Evolutionary conservation across 2,329 filamentous ascomycete genomes (phyloP).

Genomic region (Byssochlamys sp.): DNA sequence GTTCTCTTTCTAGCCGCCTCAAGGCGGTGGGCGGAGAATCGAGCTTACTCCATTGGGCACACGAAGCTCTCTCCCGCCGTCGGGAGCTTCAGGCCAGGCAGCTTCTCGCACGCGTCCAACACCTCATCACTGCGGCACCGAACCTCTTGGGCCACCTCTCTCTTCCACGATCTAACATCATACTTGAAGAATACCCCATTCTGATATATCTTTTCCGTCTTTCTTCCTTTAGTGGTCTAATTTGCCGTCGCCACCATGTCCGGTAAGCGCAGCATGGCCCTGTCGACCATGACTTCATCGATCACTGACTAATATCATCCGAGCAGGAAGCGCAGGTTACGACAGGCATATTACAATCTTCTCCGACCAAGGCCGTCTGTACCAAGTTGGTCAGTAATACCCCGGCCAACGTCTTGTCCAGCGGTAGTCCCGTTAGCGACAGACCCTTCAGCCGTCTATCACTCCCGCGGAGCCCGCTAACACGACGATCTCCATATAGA

Average conservation of each 20-base stretch:
- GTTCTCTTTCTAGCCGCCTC: background rate
- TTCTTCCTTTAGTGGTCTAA: conserved; percentile 7
- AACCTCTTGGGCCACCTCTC: conserved; percentile 9
- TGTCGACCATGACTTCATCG: conserved; percentile 20
- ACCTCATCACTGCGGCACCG: conserved; percentile 12
- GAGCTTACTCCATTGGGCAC: conserved; percentile 19
- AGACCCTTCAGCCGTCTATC: background rate
- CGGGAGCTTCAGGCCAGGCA: conserved; percentile 25
- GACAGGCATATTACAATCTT: conserved; percentile 99
- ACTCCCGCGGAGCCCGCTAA: conserved; percentile 15
- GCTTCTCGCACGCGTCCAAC: conserved; percentile 26
- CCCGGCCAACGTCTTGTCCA: background rate
- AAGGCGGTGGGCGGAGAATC: conserved; percentile 23
- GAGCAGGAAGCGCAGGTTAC: conserved; percentile 71
- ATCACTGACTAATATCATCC: conserved; percentile 14
- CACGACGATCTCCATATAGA: conserved; percentile 48
- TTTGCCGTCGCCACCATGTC: conserved; percentile 30
- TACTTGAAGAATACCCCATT: background rate
- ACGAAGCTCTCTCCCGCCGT: conserved; percentile 12
- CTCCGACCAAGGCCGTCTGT: conserved; percentile 93
- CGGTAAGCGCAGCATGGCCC: conserved; percentile 23
- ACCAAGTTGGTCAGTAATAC: conserved; percentile 84
- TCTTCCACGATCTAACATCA: background rate
- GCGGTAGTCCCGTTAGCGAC: background rate
- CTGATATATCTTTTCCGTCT: conserved; percentile 5